Evolutionary conservation across 2,329 filamentous ascomycete species (phyloP).

Genomic region (Exophiala xenobiotica): DNA sequence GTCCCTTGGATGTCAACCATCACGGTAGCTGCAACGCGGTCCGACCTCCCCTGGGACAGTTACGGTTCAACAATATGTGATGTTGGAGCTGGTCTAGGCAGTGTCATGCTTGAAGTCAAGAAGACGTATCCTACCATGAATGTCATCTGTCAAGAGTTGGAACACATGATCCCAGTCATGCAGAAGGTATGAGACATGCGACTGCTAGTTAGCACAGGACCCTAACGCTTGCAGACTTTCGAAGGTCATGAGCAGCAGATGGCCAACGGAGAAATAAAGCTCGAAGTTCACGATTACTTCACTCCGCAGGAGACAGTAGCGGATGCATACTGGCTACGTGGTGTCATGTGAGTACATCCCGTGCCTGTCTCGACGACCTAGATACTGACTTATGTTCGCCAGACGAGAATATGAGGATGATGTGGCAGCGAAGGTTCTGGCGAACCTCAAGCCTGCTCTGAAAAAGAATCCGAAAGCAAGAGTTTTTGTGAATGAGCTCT

Average conservation of each 20-base stretch:
- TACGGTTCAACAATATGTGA: conserved; percentile 4
- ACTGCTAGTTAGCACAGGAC: too few relatives aligned
- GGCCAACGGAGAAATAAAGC: background rate
- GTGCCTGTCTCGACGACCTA: background rate
- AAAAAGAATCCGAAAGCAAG: background rate
- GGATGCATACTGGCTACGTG: conserved; percentile 4
- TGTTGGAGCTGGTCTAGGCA: background rate
- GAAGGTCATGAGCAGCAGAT: background rate
- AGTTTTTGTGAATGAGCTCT: background rate
- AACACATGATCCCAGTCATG: conserved; percentile 4
- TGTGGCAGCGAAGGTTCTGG: background rate
- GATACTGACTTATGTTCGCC: background rate
- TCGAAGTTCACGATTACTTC: conserved; percentile 3
- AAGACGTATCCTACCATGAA: conserved; percentile 5
- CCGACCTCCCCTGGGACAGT: conserved; percentile 6
- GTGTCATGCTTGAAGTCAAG: conserved; percentile 5
- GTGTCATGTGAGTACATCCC: conserved; percentile 1
- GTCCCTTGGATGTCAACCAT: conserved; percentile 10
- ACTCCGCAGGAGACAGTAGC: conserved; percentile 2
- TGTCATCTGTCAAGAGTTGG: conserved; percentile 1
- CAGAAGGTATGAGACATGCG: too few relatives aligned
- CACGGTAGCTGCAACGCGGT: conserved; percentile 4
- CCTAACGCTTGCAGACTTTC: background rate
- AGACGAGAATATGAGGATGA: background rate
- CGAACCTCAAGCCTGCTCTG: background rate